Evolutionary conservation across 192 early-diverging fungal genomes (phyloP).

Genomic region (Coemansia sp.): DNA sequence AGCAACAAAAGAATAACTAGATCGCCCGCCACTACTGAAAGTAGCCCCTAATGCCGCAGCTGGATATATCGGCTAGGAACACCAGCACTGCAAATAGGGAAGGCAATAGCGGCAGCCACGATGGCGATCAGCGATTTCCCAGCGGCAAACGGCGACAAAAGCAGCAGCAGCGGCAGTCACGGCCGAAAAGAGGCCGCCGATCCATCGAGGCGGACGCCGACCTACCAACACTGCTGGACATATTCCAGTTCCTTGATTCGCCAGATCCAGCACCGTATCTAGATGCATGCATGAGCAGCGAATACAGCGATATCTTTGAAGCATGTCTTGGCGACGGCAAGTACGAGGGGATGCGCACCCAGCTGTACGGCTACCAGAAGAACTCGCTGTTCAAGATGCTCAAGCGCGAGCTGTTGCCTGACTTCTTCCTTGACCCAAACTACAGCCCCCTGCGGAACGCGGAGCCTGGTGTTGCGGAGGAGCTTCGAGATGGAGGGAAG

Average conservation of each 20-base stretch:
- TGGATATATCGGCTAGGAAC: neutral
- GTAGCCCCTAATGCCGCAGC: neutral
- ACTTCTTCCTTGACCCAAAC: conserved; percentile 56
- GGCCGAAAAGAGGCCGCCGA: neutral
- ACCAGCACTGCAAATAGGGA: neutral
- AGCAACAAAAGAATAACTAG: too few species aligned
- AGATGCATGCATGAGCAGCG: conserved; percentile 29
- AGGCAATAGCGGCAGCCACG: neutral
- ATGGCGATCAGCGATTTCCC: neutral
- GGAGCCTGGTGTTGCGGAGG: conserved; percentile 24
- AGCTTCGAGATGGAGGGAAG: neutral
- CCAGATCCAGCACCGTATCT: conserved; percentile 36
- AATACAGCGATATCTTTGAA: conserved; percentile 42
- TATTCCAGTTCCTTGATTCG: conserved; percentile 45
- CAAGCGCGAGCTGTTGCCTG: conserved; percentile 64
- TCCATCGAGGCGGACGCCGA: neutral
- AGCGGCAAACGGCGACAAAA: conserved; percentile 1
- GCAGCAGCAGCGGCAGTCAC: conserved; percentile 8
- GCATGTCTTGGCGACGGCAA: conserved; percentile 19
- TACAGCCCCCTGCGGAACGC: conserved; percentile 40
- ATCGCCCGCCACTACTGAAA: neutral
- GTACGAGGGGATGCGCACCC: conserved; percentile 52
- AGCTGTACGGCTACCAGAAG: conserved; percentile 63
- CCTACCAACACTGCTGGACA: conserved; percentile 41
- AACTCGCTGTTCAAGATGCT: conserved; percentile 73